Evolutionary conservation across 805 yeast species (phyloP).

Genomic region (Monosporozyma aerobia): DNA sequence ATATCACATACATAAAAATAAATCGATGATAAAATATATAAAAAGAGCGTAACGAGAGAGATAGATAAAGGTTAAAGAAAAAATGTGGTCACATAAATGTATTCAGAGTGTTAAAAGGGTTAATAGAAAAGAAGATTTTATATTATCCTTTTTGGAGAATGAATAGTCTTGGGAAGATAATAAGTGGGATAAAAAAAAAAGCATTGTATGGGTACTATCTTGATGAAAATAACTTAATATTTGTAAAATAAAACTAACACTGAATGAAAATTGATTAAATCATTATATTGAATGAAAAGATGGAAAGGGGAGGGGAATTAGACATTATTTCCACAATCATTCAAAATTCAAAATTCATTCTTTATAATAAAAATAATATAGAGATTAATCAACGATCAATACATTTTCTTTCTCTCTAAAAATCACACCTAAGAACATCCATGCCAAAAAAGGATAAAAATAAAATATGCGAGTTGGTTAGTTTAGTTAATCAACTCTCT

Average conservation of each 20-base stretch:
- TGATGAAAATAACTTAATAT: not conserved
- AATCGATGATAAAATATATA: slow-evolving; percentile 1
- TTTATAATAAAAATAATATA: not conserved
- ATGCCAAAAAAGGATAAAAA: too few species aligned
- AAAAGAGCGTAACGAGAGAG: not conserved
- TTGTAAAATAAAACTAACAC: not conserved
- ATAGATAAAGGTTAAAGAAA: not conserved
- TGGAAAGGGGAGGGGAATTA: not conserved
- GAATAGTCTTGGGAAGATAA: not conserved
- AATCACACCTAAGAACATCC: too few species aligned
- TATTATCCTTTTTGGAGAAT: not conserved
- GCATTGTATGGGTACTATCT: not conserved
- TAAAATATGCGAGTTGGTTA: too few species aligned
- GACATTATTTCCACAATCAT: slow-evolving; percentile 1
- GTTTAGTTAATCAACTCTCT: slow-evolving; percentile 25
- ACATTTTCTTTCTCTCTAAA: not conserved
- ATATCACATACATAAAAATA: slow-evolving; percentile 6
- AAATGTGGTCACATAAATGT: not conserved
- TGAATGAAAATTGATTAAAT: not conserved
- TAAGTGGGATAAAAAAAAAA: too few species aligned
- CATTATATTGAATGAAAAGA: not conserved
- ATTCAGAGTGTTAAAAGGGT: not conserved
- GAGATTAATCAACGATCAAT: not conserved
- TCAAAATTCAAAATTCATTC: not conserved
- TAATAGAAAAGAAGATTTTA: not conserved